Evolutionary conservation across 768 basidiomycete genomes (phyloP), one percentile per base, ranked within the genome.

Genomic region (Galerina sulciceps): DNA sequence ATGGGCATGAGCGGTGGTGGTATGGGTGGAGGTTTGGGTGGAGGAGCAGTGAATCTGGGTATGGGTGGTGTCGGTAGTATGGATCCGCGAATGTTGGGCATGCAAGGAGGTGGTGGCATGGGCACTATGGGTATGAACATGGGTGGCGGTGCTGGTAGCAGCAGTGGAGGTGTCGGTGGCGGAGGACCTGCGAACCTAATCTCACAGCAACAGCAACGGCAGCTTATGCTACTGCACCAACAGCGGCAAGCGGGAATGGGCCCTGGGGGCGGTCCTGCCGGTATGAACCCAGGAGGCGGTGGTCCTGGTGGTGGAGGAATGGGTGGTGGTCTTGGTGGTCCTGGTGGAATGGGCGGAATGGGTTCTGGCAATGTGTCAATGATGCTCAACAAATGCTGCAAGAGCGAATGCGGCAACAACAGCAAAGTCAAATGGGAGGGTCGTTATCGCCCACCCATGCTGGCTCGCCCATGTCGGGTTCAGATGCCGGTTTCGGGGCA

Each of bases 391-490:
- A 78, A 46, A 62, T 67, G 49, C 61, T 75, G 63, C 68, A 70
- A 50, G 70, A 73, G 64, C 73, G 71, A 43, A 74, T 76, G 61
- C 72, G 72, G 37, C 79, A 81, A n/a, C 81, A 80, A 55, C 57
- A 65, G 41, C 66, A 68, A 52, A 41, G 48, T 9, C 77, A 74
- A 10, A 63, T 61, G 57, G 59, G 64, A 49, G 62, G 26, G 8
- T 31, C 64, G 9, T 60, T 63, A 14, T 78, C 76, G 11, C 81
- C 79, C 31, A 76, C 76, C 10, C 77, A 81, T 57, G 71, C 76
- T 38, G 74, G 73, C 9, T 82, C 83, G 17, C 81, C 81, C 8
- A 75, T 84, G 70, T 31, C 26, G 4, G 61, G 77, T 34, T 65
- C 76, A 53, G 73, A 74, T 48, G 69, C 73, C 59, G 67, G 72